Base-by-base conservation (phyloP, 176 grass and related monocot species). In the Hordeum marinum region DNA sequence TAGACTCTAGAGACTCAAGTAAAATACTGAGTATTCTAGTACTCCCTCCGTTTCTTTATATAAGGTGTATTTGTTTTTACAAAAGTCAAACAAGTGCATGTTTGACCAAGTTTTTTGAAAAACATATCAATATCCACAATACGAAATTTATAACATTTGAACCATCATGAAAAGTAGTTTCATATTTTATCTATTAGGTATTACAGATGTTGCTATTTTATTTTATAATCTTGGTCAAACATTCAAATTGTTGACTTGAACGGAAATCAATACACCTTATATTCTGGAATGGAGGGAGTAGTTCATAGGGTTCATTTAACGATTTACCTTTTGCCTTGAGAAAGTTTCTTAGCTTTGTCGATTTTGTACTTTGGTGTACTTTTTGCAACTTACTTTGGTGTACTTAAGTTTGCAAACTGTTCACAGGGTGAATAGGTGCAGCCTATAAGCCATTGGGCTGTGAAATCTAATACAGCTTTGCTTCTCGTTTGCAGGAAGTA, bases 401-500 rank as follows among this genome's bases (percentile, higher is more conserved):
- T n/a, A 45, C 68, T 64, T 63, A 3, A 71, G 17, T 54, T 45
- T 63, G 20, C 20, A 24, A 84, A 11, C 3, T 73, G 35, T 48
- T 76, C 40, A 36, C 15, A 61, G 7, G 17, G 9, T 8, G 14
- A 17, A 81, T 17, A 77, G 13, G 39, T 20, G 18, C 31, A 77
- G 23, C 1, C 52, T 69, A 32, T 48, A 82, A 70, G 5, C 4
- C n/a, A 76, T 29, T 48, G 32, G 14, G 48, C 15, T 40, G 45
- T 25, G 23, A 85, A 52, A 15, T 34, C 32, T 77, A 26, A 77
- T 48, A 7, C 18, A 32, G 9, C 17, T 79, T n/a, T 63, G 9
- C 34, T 81, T 76, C n/a, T 62, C 74, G 23, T 69, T 58, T 62
- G 75, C 82, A 98, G 95, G 89, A 91, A 55, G 23, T 95, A 52